Percentiles rank a stretch among this genome's conserved stretches.
phyloP scores from a whole-genome alignment of 208 protist genomes.

The Phytomonas sp. region DNA sequence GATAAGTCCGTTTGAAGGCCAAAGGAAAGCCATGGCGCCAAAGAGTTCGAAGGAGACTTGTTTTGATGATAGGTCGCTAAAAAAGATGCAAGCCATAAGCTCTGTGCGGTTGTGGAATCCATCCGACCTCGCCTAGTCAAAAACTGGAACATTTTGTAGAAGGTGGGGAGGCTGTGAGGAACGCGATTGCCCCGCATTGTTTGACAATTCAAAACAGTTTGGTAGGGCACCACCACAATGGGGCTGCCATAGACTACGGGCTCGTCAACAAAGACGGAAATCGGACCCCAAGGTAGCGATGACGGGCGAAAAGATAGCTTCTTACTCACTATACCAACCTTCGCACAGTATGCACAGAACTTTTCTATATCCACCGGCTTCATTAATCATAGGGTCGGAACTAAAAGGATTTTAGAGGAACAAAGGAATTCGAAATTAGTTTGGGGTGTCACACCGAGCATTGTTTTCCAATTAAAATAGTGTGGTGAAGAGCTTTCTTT shows the following conservation, averaged over 20 bases:
- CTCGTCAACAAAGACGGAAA: slow-evolving; percentile 36
- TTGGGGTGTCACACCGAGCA: background rate
- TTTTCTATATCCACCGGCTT: slow-evolving; percentile 16
- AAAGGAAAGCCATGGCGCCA: slow-evolving; percentile 21
- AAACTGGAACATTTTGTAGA: slow-evolving; percentile 30
- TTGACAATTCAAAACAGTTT: slow-evolving; percentile 49
- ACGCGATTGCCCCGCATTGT: slow-evolving; percentile 50
- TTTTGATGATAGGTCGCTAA: slow-evolving; percentile 20
- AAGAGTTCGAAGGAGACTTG: background rate
- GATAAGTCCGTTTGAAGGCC: slow-evolving; percentile 21
- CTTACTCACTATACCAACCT: slow-evolving; percentile 52
- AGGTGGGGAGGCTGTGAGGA: slow-evolving; percentile 34
- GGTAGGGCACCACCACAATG: slow-evolving; percentile 63
- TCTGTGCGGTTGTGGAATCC: slow-evolving; percentile 30
- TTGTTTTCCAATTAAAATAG: background rate
- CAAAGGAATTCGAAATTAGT: slow-evolving; percentile 7
- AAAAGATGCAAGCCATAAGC: slow-evolving; percentile 37
- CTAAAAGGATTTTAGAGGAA: background rate
- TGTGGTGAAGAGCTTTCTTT: background rate
- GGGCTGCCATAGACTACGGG: slow-evolving; percentile 36
- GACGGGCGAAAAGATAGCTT: slow-evolving; percentile 22
- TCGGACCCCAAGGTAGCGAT: slow-evolving; percentile 10
- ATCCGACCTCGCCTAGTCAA: slow-evolving; percentile 44
- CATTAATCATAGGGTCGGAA: slow-evolving; percentile 8
- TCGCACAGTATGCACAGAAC: slow-evolving; percentile 60